Evolutionary conservation across 108 stramenopile species (phyloP), one percentile per base, ranked within the genome.

Genomic region (Mayamaea pseudoterrestris): DNA sequence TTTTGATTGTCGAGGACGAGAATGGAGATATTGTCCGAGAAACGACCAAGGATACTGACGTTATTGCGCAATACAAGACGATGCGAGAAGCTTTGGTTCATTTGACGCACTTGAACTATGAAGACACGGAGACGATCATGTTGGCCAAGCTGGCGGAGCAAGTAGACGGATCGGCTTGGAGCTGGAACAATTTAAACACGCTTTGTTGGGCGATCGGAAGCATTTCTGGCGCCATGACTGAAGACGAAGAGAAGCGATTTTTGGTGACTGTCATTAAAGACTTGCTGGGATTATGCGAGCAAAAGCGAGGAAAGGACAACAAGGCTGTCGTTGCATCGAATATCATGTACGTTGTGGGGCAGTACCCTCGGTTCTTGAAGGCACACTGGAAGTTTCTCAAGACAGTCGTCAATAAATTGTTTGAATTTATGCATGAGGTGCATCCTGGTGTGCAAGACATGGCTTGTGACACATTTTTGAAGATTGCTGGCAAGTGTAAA

Each of bases 261-360:
- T 59, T 99, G 25, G 97, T 99, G 13, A 98, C 94, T 1, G 95
- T 98, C 31, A 99, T 99, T 47, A 97, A 96, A 72, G 97, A 97
- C 65, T 70, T 98, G 44, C 73, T 98, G 29, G 90, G 93, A 30
- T 53, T 99, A 22, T 95, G 93, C 44, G 96, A 98, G 64, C 65
- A 75, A 48, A 96, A 96, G 64, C 76, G 93, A 16, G 96, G 97
- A 22, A 98, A 98, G 65, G 97, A 98, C 66, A 98, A 99, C 74
- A 93, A 98, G 59, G 97, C 97, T 23, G 95, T 98, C 11, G 66
- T 99, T 52, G 99, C 99, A 11, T 90, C 90, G 47, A 98, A 98
- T 62, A 99, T 99, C 64, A 99, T 99, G 99, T 99, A 99, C 61
- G 97, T 99, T 24, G 97, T 98, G 14, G 99, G 99, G 3, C 99